phyloP scores from a whole-genome alignment of 1,139 yeast genomes.

The Nakaseomyces delphensis region DNA sequence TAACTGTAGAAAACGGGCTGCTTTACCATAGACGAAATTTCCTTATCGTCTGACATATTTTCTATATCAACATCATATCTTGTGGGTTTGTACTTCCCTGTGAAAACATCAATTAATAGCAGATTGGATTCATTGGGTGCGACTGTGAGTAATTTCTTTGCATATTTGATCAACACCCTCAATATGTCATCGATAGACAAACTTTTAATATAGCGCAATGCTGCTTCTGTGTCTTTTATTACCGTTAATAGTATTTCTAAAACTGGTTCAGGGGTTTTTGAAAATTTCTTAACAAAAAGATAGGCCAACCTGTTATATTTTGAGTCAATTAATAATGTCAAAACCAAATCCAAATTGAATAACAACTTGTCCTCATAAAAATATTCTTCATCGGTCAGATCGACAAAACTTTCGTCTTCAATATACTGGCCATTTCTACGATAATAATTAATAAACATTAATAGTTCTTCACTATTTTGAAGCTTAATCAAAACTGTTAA shows the following conservation, averaged over 20 bases:
- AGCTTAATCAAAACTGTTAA: slow-evolving; percentile 79
- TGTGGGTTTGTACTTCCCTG: slow-evolving; percentile 64
- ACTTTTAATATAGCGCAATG: slow-evolving; percentile 60
- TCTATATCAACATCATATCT: slow-evolving; percentile 11
- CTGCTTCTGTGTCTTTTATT: slow-evolving; percentile 51
- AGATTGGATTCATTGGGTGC: slow-evolving; percentile 79
- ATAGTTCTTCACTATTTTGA: slow-evolving; percentile 51
- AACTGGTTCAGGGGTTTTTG: slow-evolving; percentile 66
- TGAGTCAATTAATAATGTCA: slow-evolving; percentile 70
- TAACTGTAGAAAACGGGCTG: slow-evolving; percentile 56
- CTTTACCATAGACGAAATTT: slow-evolving; percentile 7
- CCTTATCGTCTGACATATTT: slow-evolving; percentile 6
- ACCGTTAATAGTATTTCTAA: slow-evolving; percentile 71
- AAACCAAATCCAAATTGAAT: slow-evolving; percentile 64
- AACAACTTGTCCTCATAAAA: slow-evolving; percentile 26
- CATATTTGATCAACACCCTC: slow-evolving; percentile 56
- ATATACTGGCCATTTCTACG: slow-evolving; percentile 35
- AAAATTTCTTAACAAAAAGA: slow-evolving; percentile 50
- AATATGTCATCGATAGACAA: slow-evolving; percentile 72
- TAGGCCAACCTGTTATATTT: slow-evolving; percentile 65
- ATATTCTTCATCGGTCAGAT: slow-evolving; percentile 27
- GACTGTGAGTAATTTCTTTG: slow-evolving; percentile 54
- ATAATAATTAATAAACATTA: slow-evolving; percentile 45
- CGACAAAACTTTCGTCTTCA: slow-evolving; percentile 23
- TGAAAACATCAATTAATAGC: slow-evolving; percentile 73